phyloP scores from a whole-genome alignment of 352 stramenopile species.

The Globisporangium iwayamae region DNA sequence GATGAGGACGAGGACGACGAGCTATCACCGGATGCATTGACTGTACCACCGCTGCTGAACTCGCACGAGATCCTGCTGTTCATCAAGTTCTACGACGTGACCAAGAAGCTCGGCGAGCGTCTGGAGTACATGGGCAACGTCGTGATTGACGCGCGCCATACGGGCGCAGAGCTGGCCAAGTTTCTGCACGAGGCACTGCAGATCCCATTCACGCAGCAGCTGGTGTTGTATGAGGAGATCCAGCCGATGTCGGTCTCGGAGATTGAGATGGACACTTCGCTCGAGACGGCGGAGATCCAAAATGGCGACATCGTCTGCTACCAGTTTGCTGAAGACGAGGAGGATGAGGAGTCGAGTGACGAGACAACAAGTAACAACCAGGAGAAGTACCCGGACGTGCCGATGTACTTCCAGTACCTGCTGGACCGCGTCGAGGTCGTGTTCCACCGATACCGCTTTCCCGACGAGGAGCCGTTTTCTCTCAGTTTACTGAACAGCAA shows the following conservation, averaged over 20 bases:
- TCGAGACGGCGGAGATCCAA: slow-evolving; percentile 66
- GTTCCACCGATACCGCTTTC: slow-evolving; percentile 52
- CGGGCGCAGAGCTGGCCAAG: slow-evolving; percentile 45
- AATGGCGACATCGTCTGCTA: slow-evolving; percentile 84
- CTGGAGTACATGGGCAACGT: slow-evolving; percentile 82
- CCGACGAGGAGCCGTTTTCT: slow-evolving; percentile 44
- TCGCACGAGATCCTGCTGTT: slow-evolving; percentile 72
- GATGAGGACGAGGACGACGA: slow-evolving; percentile 16
- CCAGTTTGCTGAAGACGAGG: slow-evolving; percentile 47
- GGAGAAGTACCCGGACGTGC: slow-evolving; percentile 67
- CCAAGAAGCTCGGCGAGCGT: slow-evolving; percentile 50
- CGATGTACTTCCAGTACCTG: slow-evolving; percentile 79
- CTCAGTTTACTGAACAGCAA: slow-evolving; percentile 65
- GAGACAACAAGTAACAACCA: slow-evolving; percentile 17
- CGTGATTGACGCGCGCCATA: slow-evolving; percentile 58
- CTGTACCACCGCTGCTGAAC: slow-evolving; percentile 15
- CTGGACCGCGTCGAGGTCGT: slow-evolving; percentile 76
- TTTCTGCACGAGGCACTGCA: slow-evolving; percentile 49
- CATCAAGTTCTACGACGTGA: slow-evolving; percentile 81
- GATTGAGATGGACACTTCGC: slow-evolving; percentile 46
- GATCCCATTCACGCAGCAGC: slow-evolving; percentile 43
- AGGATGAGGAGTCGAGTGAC: slow-evolving; percentile 19
- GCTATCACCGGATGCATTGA: not conserved
- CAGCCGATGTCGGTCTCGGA: slow-evolving; percentile 55
- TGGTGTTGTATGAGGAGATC: slow-evolving; percentile 77